Conservation (phyloP, 306 rosid species). For the Castanospermum australe region DNA sequence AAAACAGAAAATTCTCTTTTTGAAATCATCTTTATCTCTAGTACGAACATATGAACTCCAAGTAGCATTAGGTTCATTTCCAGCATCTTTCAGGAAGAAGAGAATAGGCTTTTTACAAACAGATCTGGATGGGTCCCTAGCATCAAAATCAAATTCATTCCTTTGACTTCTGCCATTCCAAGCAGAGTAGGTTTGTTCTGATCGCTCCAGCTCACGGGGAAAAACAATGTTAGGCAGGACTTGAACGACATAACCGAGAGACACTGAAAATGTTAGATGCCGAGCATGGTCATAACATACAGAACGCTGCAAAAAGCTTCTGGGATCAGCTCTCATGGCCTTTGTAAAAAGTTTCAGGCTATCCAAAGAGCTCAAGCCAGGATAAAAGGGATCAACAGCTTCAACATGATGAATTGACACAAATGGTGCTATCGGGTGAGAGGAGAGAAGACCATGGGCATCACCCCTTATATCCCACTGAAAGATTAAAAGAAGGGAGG, state of each 20-base stretch:
- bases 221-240: conserved; percentile 55
- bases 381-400: conserved; percentile 72
- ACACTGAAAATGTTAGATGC: conserved; percentile 57
- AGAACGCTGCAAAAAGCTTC: conserved; percentile 70
- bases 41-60: conserved; percentile 56
- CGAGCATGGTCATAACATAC: conserved; percentile 58
- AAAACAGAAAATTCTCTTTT: conserved; percentile 62
- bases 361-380: conserved; percentile 59
- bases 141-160: conserved; percentile 71
- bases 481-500: conserved; percentile 12
- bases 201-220: conserved; percentile 78
- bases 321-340: conserved; percentile 66
- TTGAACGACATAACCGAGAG: conserved; percentile 73
- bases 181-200: conserved; percentile 77
- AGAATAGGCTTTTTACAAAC: conserved; percentile 63
- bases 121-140: conserved; percentile 63
- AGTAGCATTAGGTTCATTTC: conserved; percentile 49
- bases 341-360: conserved; percentile 67
- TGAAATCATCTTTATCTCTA: conserved; percentile 56
- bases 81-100: conserved; percentile 60
- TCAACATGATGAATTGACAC: conserved; percentile 81
- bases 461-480: conserved; percentile 79
- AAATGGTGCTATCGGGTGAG: conserved; percentile 82
- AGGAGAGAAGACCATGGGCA: conserved; percentile 74
- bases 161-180: conserved; percentile 63